Percentiles rank a stretch among this genome's conserved stretches.
Conservation (phyloP, 2,329 filamentous ascomycete genomes). For the Pestalotiopsis sp. region DNA sequence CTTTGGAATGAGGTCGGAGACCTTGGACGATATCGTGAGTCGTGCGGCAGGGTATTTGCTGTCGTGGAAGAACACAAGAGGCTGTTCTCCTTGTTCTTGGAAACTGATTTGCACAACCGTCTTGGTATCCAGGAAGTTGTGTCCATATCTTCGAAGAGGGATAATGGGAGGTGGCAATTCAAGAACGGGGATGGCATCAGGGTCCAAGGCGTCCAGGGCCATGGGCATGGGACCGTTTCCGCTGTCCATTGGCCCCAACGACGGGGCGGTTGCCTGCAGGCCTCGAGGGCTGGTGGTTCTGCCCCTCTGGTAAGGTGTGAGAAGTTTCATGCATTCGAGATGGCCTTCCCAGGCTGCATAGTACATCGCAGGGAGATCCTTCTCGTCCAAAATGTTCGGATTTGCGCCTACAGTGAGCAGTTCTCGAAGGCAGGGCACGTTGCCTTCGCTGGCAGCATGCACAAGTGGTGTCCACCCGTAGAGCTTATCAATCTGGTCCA, state of each 20-base stretch:
- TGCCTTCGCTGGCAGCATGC: conserved; percentile 94
- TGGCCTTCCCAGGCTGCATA: conserved; percentile 99
- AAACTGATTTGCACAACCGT: conserved; percentile 94
- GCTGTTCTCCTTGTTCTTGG: conserved; percentile 72
- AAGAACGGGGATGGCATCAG: conserved; percentile 88
- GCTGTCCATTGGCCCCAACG: conserved; percentile 47
- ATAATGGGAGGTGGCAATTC: conserved; percentile 96
- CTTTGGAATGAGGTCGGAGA: conserved; percentile 93
- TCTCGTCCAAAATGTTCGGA: conserved; percentile 84
- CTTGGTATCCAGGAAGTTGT: conserved; percentile 98
- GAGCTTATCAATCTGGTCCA: conserved; percentile 91
- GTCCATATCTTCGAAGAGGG: conserved; percentile 88
- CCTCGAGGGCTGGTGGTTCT: conserved; percentile 47
- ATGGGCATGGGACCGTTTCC: conserved; percentile 57
- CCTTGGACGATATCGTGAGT: conserved; percentile 94
- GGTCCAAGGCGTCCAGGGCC: conserved; percentile 66
- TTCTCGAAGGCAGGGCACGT: conserved; percentile 82
- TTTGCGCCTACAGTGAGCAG: conserved; percentile 81
- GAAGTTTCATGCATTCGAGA: conserved; percentile 87
- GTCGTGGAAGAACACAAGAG: conserved; percentile 94
- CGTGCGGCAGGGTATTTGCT: conserved; percentile 95
- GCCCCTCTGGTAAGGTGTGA: conserved; percentile 63
- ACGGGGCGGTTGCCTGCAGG: conserved; percentile 39
- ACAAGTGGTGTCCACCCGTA: conserved; percentile 98
- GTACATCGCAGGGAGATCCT: conserved; percentile 92